Evolutionary conservation across 495 filamentous ascomycete genomes (phyloP).

Genomic region (Penicillium manginii): DNA sequence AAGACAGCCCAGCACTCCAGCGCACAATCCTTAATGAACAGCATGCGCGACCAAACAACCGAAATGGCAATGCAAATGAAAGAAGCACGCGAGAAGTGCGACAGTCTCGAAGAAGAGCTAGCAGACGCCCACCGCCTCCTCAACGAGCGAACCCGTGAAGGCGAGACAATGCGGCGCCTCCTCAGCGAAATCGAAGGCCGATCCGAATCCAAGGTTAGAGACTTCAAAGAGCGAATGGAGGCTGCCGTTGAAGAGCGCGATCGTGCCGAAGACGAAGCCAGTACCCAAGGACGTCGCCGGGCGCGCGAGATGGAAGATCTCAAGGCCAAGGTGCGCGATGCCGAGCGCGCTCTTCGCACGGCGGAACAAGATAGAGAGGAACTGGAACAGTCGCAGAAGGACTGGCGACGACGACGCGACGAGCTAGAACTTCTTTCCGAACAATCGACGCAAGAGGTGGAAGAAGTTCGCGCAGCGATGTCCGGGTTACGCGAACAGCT

Average conservation of each 20-base stretch:
- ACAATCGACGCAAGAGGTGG: slow-evolving; percentile 68
- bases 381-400: slow-evolving; percentile 68
- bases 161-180: slow-evolving; percentile 90
- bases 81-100: slow-evolving; percentile 79
- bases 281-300: slow-evolving; percentile 71
- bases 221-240: slow-evolving; percentile 90
- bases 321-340: slow-evolving; percentile 73
- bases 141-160: slow-evolving; percentile 90
- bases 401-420: slow-evolving; percentile 72
- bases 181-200: slow-evolving; percentile 84
- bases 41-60: slow-evolving; percentile 87
- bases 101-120: slow-evolving; percentile 92
- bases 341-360: slow-evolving; percentile 73
- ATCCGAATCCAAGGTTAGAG: slow-evolving; percentile 76
- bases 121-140: slow-evolving; percentile 85
- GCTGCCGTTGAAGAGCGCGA: slow-evolving; percentile 88
- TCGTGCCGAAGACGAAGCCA: slow-evolving; percentile 87
- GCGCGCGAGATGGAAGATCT: slow-evolving; percentile 88
- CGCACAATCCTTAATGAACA: slow-evolving; percentile 82
- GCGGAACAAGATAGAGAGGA: slow-evolving; percentile 71
- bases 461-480: slow-evolving; percentile 78
- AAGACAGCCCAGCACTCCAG: slow-evolving; percentile 84
- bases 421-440: slow-evolving; percentile 74
- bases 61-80: slow-evolving; percentile 94
- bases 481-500: slow-evolving; percentile 74